phyloP scores from a whole-genome alignment of 2,329 filamentous ascomycete species.

The Phialemoniopsis sp. region DNA sequence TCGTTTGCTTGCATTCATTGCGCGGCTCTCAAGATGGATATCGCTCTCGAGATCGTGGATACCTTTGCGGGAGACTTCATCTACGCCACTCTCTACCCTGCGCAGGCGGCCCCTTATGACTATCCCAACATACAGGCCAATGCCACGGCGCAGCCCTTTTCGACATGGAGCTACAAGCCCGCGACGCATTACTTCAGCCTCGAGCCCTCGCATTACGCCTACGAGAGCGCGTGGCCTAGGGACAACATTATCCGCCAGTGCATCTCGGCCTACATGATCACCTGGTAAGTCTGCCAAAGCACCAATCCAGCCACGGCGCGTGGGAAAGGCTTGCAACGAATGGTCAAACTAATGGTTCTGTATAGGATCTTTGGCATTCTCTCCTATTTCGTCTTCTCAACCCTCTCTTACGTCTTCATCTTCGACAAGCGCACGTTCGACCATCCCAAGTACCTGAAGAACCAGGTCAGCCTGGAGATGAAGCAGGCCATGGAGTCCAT shows the following conservation, averaged over 20 bases:
- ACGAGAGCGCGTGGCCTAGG: slow-evolving; percentile 70
- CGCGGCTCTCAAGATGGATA: slow-evolving; percentile 65
- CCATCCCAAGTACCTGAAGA: slow-evolving; percentile 93
- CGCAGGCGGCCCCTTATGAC: slow-evolving; percentile 47
- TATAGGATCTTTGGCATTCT: slow-evolving; percentile 82
- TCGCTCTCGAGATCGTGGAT: slow-evolving; percentile 83
- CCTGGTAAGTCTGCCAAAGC: slow-evolving; percentile 58
- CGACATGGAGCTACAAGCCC: slow-evolving; percentile 66
- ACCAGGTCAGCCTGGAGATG: slow-evolving; percentile 86
- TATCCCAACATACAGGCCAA: slow-evolving; percentile 46
- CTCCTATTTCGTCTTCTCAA: slow-evolving; percentile 80
- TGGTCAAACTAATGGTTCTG: too few relatives aligned
- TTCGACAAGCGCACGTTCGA: slow-evolving; percentile 88
- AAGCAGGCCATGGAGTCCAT: slow-evolving; percentile 71
- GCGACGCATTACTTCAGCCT: slow-evolving; percentile 67
- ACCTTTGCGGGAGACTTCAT: slow-evolving; percentile 75
- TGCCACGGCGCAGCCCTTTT: slow-evolving; percentile 52
- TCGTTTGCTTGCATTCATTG: too few relatives aligned
- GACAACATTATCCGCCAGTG: slow-evolving; percentile 75
- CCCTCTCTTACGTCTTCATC: slow-evolving; percentile 80
- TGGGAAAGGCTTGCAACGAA: too few relatives aligned
- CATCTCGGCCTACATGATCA: slow-evolving; percentile 75
- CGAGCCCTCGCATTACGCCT: slow-evolving; percentile 70
- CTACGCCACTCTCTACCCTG: slow-evolving; percentile 70
- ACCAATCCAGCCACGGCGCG: too few relatives aligned